These are phyloP conservation scores for Metarhizium album DNA, from an alignment of 2,329 filamentous ascomycete species.

Conservation along the genomic window DNA sequence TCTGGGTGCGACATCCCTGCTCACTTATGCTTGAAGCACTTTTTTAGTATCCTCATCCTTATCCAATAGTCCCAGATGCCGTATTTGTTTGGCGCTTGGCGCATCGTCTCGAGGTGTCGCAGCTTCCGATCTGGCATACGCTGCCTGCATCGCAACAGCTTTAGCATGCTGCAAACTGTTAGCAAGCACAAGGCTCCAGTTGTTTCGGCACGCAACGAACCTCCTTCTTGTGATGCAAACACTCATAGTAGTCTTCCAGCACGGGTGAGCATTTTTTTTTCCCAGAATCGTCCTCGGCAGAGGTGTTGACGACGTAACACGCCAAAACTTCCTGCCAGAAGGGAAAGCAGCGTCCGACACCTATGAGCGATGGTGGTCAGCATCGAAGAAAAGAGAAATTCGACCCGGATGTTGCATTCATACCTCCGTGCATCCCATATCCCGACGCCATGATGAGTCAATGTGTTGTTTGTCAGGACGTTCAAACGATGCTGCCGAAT, in stretches of 20 bases:
- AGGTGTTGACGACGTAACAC: conserved; percentile 94
- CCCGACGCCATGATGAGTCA: conserved; percentile 61
- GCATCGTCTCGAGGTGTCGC: conserved; percentile 68
- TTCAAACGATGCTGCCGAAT: not conserved
- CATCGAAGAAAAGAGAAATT: not conserved
- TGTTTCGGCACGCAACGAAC: conserved; percentile 37
- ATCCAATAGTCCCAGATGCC: conserved; percentile 72
- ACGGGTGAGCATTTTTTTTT: conserved; percentile 79
- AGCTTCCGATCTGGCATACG: conserved; percentile 71
- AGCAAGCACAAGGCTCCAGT: conserved; percentile 9
- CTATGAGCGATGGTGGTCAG: conserved; percentile 26
- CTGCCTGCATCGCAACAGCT: conserved; percentile 66
- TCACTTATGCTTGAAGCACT: conserved; percentile 26
- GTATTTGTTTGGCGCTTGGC: conserved; percentile 76
- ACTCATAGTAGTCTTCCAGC: conserved; percentile 97
- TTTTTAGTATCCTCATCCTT: conserved; percentile 71
- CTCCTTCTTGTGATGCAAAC: conserved; percentile 98
- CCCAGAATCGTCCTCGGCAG: conserved; percentile 63
- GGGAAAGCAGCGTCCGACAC: conserved; percentile 77
- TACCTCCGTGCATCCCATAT: conserved; percentile 73
- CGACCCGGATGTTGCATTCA: conserved; percentile 19
- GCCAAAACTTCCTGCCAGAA: conserved; percentile 99
- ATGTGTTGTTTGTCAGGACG: conserved; percentile 10
- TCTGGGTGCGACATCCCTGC: not conserved
- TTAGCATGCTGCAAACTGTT: conserved; percentile 54